Evolutionary conservation across 352 stramenopile genomes (phyloP).

Genomic region (Globisporangium polare): DNA sequence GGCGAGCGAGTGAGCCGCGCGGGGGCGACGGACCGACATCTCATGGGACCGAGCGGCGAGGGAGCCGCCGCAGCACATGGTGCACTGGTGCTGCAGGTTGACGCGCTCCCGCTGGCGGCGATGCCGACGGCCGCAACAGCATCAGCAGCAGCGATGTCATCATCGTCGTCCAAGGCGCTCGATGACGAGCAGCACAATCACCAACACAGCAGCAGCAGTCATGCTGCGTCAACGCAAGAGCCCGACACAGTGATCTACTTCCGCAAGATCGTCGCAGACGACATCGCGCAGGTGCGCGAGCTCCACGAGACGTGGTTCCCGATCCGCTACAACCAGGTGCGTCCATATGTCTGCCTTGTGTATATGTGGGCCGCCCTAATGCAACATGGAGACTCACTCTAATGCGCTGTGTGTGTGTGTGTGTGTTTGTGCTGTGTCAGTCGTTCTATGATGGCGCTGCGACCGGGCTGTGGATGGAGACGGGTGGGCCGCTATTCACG

Average conservation of each 20-base stretch:
- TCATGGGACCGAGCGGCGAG: conserved; percentile 11
- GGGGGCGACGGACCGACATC: conserved; percentile 4
- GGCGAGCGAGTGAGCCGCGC: conserved; percentile 3
- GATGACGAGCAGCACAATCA: neutral
- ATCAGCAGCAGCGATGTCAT: neutral
- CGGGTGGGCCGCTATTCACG: conserved; percentile 85
- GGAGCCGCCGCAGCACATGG: neutral
- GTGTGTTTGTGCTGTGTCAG: conserved; percentile 6
- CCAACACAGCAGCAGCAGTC: neutral
- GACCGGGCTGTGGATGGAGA: conserved; percentile 83
- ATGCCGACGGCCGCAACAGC: neutral
- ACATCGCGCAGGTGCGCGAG: conserved; percentile 88
- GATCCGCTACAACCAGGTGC: conserved; percentile 91
- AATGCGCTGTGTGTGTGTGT: too few species aligned
- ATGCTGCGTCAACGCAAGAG: neutral
- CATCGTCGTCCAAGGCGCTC: neutral
- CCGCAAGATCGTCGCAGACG: conserved; percentile 61
- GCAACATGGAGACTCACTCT: too few species aligned
- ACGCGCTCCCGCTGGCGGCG: conserved; percentile 2
- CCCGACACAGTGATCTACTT: conserved; percentile 54
- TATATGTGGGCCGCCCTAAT: neutral
- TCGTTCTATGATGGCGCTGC: conserved; percentile 94
- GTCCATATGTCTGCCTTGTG: neutral
- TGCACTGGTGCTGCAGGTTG: conserved; percentile 15
- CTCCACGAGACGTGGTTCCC: conserved; percentile 97